Base-by-base conservation (phyloP, 441 rosid species). In the Populus tomentosa region DNA sequence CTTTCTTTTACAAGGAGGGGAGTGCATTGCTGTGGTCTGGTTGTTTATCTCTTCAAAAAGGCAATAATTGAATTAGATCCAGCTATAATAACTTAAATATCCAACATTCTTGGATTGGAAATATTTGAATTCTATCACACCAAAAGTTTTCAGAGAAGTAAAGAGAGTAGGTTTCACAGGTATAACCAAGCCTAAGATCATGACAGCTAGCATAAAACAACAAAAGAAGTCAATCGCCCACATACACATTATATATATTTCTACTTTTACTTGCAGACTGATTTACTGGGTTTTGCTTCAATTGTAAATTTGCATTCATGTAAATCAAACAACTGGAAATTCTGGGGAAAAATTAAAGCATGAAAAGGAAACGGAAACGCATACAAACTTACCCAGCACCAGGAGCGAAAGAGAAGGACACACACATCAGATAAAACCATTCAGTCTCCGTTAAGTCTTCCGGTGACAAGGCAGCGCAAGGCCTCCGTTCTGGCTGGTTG, bases 371-470 rank as follows among this genome's bases (percentile, higher is more conserved):
- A 38, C 13, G 13, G 46, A 38, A 50, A 50, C 7, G 56, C 20
- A 50, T 30, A 30, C 32, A 30, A 30, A 30, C 89, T 84, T 89
- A 94, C 99, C 98, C 98, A 4, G 83, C 80, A 23, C 92, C 92
- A 69, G 91, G 90, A 80, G 91, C 82, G 65, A 94, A 95, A 67
- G 97, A 88, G 88, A 94, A 94, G 79, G 99, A 92, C 21, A 89
- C 97, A 71, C 98, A 94, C 94, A 95, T 94, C 75, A 95, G 81
- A 77, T 95, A 95, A 85, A 95, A 95, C 99, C 99, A 95, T 73
- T 95, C 99, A 1, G 99, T 85, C 85, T 95, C 98, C 6, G 99
- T 95, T 59, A 95, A 83, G 90, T 95, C 99, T 83, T 95, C 99
- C 7, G 99, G 99, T 0, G 97, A 94, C 78, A 95, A 84, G 33